These are phyloP conservation scores for Russula vinacea DNA, from an alignment of 768 basidiomycete species.

Conservation along the genomic window DNA sequence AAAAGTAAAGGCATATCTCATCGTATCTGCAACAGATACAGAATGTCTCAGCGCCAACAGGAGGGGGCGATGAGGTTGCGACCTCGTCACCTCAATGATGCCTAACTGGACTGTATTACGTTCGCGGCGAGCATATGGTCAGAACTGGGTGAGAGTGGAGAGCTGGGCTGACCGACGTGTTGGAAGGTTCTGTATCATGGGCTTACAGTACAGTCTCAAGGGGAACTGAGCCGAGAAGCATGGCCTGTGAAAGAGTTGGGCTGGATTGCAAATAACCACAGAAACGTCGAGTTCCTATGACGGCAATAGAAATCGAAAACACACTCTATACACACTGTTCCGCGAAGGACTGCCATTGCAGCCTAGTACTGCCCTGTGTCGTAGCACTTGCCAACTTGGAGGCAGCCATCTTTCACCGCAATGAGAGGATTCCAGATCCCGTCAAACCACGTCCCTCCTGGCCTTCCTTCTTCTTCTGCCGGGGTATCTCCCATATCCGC, in stretches of 20 bases:
- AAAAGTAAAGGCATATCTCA: constrained; percentile 97
- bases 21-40: constrained; percentile 65
- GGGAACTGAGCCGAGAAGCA: background rate
- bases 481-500: constrained; percentile 73
- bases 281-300: constrained; percentile 1
- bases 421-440: constrained; percentile 37
- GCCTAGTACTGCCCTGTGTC: too few relatives aligned
- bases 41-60: background rate
- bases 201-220: background rate
- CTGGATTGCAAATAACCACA: background rate
- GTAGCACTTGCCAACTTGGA: too few relatives aligned
- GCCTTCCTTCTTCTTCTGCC: constrained; percentile 49
- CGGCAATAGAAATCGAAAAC: background rate
- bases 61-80: too few relatives aligned
- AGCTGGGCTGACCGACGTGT: background rate
- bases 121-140: background rate
- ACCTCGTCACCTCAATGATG: background rate
- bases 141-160: background rate
- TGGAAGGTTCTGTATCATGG: background rate
- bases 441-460: constrained; percentile 37
- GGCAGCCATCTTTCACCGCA: constrained; percentile 35
- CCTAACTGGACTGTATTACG: too few relatives aligned
- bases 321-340: too few relatives aligned
- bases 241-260: constrained; percentile 2
- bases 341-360: too few relatives aligned